Evolutionary conservation across 2,329 filamentous ascomycete genomes (phyloP), one percentile per base, ranked within the genome.

Genomic region (Aureobasidium sp.): DNA sequence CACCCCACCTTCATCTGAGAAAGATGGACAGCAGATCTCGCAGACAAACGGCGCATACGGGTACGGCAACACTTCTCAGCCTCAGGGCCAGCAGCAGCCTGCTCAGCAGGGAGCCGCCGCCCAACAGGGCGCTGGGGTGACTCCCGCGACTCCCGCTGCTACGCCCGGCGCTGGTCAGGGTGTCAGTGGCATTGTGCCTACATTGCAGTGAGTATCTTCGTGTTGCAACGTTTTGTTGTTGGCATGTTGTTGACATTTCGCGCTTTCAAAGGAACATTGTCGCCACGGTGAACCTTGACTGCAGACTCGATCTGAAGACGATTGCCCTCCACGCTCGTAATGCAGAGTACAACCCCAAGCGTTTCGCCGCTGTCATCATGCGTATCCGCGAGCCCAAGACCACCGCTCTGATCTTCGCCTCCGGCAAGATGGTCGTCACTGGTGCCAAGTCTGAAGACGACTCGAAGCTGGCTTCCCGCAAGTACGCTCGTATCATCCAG

Each of bases 341-440:
- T 76, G 94, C 94, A 66, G 94, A 97, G 82, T 97, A 97, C 82
- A 97, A 96, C 74, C 92, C 91, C 65, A 96, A 97, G 91, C 93
- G 93, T 88, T 97, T 97, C 74, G 94, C 93, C 70, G 93, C 93
- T 73, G 93, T 97, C 67, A 97, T 99, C 77, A 97, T 99, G 94
- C 91, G 94, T 80, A 99, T 99, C 69, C 92, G 94, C 72, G 94
- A 99, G 72, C 94, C 94, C 64, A 99, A 99, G 82, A 99, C 94
- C 5, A 99, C 94, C 2, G 94, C 94, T 6, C 79, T 99, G 62
- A 97, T 99, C 81, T 99, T 99, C 71, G 94, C 94, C 63, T 95
- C 89, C 1, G 94, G 94, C 77, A 99, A 99, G 85, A 97, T 99
- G 94, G 94, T 97, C 50, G 94, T 97, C 17, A 97, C 94, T 58